Evolutionary conservation across 2,329 filamentous ascomycete genomes (phyloP).

Genomic region (Sordariomycetes sp.): DNA sequence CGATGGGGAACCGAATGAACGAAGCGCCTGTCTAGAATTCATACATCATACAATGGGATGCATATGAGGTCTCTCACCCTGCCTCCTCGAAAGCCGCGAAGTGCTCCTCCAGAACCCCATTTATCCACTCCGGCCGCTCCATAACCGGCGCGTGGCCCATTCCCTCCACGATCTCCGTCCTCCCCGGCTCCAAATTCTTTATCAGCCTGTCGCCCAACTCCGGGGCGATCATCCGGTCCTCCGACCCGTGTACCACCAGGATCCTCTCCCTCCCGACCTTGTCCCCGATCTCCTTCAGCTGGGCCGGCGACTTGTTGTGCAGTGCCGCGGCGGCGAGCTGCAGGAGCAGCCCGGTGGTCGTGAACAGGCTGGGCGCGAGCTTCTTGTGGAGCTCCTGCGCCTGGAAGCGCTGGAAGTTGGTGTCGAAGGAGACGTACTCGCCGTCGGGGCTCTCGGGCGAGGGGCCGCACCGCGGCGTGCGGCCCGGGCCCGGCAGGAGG

Average conservation of each 20-base stretch:
- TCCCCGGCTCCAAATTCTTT: slow-evolving; percentile 50
- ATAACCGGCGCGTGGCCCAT: slow-evolving; percentile 67
- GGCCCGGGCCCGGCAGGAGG: slow-evolving; percentile 31
- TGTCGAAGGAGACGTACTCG: slow-evolving; percentile 49
- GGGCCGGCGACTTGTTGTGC: slow-evolving; percentile 62
- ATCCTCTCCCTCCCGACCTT: slow-evolving; percentile 63
- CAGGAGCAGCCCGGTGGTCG: slow-evolving; percentile 57
- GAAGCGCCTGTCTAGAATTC: not conserved
- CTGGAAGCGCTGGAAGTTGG: slow-evolving; percentile 72
- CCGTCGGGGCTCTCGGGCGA: slow-evolving; percentile 13
- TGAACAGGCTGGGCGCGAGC: slow-evolving; percentile 47
- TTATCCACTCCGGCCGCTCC: slow-evolving; percentile 62
- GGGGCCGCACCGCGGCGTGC: slow-evolving; percentile 27
- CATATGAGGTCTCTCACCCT: not conserved
- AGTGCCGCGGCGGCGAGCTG: slow-evolving; percentile 72
- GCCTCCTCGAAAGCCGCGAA: slow-evolving; percentile 38
- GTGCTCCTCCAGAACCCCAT: slow-evolving; percentile 40
- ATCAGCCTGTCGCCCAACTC: slow-evolving; percentile 61
- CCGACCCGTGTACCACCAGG: slow-evolving; percentile 64
- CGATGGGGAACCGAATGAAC: not conserved
- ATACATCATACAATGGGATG: not conserved
- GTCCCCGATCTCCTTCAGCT: slow-evolving; percentile 48
- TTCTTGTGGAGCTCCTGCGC: slow-evolving; percentile 71
- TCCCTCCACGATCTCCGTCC: slow-evolving; percentile 53
- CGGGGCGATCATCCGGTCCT: slow-evolving; percentile 68